Percentiles rank a stretch among this genome's conserved stretches.
Conservation (phyloP, 2,329 filamentous ascomycete genomes). For the Periconia macrospinosa region DNA sequence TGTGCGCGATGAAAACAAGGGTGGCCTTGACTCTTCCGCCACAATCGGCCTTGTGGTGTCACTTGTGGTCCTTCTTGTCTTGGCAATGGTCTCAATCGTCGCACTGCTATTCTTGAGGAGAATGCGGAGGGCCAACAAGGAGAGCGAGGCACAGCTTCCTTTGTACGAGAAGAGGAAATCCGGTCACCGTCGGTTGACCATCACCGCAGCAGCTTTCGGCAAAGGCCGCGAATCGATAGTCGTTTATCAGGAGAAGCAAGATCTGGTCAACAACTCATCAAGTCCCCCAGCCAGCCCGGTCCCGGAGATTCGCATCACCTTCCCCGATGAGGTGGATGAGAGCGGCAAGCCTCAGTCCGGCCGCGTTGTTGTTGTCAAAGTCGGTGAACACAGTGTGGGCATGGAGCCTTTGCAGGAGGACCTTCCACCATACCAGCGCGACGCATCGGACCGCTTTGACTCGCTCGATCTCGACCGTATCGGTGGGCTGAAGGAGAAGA, state of each 20-base stretch:
- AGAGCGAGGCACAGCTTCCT: slow-evolving; percentile 61
- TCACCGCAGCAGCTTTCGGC: slow-evolving; percentile 44
- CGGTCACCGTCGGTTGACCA: slow-evolving; percentile 61
- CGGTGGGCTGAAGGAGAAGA: slow-evolving; percentile 92
- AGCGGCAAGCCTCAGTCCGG: slow-evolving; percentile 78
- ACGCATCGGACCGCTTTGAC: slow-evolving; percentile 78
- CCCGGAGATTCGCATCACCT: slow-evolving; percentile 96
- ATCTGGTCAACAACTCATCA: slow-evolving; percentile 73
- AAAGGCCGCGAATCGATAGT: slow-evolving; percentile 68
- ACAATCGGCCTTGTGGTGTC: slow-evolving; percentile 78
- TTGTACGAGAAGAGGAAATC: slow-evolving; percentile 64
- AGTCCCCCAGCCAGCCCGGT: slow-evolving; percentile 78
- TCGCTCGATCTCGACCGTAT: slow-evolving; percentile 94
- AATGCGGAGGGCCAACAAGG: slow-evolving; percentile 53
- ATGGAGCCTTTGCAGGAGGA: slow-evolving; percentile 81
- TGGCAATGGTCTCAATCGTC: slow-evolving; percentile 69
- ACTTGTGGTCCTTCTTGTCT: slow-evolving; percentile 75
- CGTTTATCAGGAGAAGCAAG: slow-evolving; percentile 78
- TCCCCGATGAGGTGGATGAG: slow-evolving; percentile 92
- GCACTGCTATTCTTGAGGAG: slow-evolving; percentile 74
- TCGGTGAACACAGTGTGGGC: slow-evolving; percentile 86
- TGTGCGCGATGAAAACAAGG: slow-evolving; percentile 49
- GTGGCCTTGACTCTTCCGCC: slow-evolving; percentile 56
- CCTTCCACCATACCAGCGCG: slow-evolving; percentile 86
- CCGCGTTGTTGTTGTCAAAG: slow-evolving; percentile 85